Evolutionary conservation across 2,329 filamentous ascomycete species (phyloP).

Genomic region (Colletotrichum zoysiae): DNA sequence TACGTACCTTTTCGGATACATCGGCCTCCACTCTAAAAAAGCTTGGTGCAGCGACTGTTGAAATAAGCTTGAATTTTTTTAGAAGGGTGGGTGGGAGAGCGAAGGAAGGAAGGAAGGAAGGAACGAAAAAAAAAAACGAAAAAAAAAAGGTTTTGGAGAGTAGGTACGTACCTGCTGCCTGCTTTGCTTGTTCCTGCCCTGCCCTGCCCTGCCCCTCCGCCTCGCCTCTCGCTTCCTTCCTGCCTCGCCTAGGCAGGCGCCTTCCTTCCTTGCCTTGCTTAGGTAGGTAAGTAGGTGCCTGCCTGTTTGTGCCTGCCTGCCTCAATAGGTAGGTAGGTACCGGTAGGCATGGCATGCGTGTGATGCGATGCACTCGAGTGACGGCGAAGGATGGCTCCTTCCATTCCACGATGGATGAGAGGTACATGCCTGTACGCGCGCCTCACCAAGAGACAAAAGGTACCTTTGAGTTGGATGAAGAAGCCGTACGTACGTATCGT

Average conservation of each 20-base stretch:
- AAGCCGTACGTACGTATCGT: not conserved
- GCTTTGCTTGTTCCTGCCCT: not conserved
- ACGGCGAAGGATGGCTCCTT: not conserved
- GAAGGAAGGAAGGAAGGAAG: not conserved
- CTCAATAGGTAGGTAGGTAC: not conserved
- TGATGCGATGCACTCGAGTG: not conserved
- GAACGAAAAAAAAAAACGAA: too few relatives aligned
- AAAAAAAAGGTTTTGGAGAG: not conserved
- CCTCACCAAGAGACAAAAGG: not conserved
- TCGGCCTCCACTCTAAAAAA: conserved; percentile 38
- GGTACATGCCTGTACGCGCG: not conserved
- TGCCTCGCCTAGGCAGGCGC: not conserved
- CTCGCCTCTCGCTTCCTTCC: not conserved
- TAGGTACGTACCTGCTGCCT: conserved; percentile 21
- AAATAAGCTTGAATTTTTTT: conserved; percentile 43
- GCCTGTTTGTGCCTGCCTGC: not conserved
- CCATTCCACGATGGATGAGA: not conserved
- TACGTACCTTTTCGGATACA: conserved; percentile 19
- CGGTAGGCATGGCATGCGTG: too few relatives aligned
- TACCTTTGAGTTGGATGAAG: not conserved
- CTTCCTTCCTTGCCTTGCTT: not conserved
- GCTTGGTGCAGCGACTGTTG: conserved; percentile 41
- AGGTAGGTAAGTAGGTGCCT: too few relatives aligned
- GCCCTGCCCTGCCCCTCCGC: not conserved
- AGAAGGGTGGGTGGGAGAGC: conserved; percentile 32